phyloP scores from a whole-genome alignment of 768 basidiomycete species.

The Termitomyces sp. region DNA sequence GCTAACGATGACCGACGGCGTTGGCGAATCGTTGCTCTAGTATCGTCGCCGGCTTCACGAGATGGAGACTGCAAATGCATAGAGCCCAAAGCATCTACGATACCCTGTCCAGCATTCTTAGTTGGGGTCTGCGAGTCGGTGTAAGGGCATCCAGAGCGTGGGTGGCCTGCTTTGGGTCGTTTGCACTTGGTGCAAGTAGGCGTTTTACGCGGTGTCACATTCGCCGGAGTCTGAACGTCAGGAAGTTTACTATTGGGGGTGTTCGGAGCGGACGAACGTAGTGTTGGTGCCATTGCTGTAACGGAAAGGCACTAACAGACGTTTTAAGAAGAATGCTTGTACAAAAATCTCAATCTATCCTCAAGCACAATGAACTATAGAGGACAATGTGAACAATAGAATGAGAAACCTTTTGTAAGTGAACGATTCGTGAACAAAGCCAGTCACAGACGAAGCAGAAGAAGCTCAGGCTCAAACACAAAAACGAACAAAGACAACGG shows the following conservation, averaged over 20 bases:
- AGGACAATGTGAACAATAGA: neutral
- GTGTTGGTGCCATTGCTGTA: slow-evolving; percentile 14
- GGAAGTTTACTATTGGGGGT: slow-evolving; percentile 12
- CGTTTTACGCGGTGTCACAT: slow-evolving; percentile 40
- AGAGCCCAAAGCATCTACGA: slow-evolving; percentile 40
- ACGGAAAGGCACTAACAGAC: neutral
- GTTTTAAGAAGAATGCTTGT: neutral
- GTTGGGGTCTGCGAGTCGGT: slow-evolving; percentile 21
- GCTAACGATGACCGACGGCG: slow-evolving; percentile 26
- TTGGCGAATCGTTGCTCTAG: slow-evolving; percentile 23
- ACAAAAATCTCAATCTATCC: neutral
- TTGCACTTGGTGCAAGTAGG: slow-evolving; percentile 53
- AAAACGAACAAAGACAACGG: neutral
- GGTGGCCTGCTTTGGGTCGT: slow-evolving; percentile 52
- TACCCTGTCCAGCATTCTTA: slow-evolving; percentile 16
- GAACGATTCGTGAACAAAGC: neutral
- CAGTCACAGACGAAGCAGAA: neutral
- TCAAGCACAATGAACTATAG: neutral
- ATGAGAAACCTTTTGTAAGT: neutral
- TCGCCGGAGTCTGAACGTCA: slow-evolving; percentile 1
- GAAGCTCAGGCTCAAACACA: neutral
- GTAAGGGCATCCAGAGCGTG: slow-evolving; percentile 56
- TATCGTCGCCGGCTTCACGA: slow-evolving; percentile 25
- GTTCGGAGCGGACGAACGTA: slow-evolving; percentile 15
- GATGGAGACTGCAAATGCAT: slow-evolving; percentile 31